These are phyloP conservation scores for Cornus kousa DNA, from an alignment of 148 eudicot species.

Conservation along the genomic window DNA sequence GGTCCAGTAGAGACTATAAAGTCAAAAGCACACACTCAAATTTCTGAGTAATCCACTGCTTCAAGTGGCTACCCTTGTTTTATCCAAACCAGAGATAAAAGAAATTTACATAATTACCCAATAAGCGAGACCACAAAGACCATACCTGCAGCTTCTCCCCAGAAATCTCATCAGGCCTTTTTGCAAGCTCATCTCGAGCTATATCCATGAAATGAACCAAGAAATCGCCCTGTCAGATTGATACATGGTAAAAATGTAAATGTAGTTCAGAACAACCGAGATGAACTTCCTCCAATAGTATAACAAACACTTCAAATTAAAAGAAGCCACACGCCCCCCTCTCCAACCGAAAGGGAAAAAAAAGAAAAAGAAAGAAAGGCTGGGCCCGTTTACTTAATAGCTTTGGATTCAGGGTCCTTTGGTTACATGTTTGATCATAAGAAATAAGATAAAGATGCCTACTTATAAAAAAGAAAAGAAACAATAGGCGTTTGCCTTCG, in stretches of 20 bases:
- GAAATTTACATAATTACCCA: conserved; percentile 6
- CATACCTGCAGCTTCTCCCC: conserved; percentile 94
- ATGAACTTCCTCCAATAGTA: background rate
- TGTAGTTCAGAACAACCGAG: background rate
- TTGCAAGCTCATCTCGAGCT: conserved; percentile 86
- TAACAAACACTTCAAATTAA: background rate
- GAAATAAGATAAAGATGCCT: background rate
- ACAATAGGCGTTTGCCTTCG: background rate
- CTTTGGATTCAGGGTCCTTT: background rate
- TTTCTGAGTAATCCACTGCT: background rate
- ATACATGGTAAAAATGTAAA: conserved; percentile 6
- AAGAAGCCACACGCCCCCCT: background rate
- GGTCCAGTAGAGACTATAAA: conserved; percentile 86
- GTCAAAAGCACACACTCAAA: conserved; percentile 3
- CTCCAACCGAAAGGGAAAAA: background rate
- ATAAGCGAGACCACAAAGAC: conserved; percentile 11
- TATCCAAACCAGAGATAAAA: background rate
- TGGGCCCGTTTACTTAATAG: background rate
- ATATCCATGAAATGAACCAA: conserved; percentile 99
- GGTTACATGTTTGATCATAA: background rate
- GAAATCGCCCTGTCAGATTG: conserved; percentile 80
- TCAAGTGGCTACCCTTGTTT: background rate
- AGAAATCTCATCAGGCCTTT: conserved; percentile 82
- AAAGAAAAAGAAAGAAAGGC: background rate
- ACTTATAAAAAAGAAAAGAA: too few relatives aligned